Percentiles rank a stretch among this genome's conserved stretches.
phyloP scores from a whole-genome alignment of 768 basidiomycete genomes.

The Boletus eberwhitei region DNA sequence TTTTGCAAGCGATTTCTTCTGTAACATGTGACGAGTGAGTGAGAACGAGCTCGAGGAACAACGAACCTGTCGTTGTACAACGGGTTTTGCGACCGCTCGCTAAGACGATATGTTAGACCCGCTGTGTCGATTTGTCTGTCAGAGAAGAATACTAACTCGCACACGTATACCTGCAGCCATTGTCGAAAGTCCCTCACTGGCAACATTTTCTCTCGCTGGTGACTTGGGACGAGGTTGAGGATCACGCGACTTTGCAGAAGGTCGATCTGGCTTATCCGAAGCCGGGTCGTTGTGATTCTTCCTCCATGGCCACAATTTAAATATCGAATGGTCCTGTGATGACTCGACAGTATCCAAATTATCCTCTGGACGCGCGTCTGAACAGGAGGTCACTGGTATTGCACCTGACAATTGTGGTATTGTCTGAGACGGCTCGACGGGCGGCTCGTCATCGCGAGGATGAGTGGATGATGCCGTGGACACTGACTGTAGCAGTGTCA shows the following conservation, averaged over 20 bases:
- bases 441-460: too few relatives aligned
- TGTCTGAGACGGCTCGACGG: too few relatives aligned
- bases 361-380: not conserved
- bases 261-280: not conserved
- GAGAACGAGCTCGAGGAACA: not conserved
- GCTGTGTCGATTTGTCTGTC: not conserved
- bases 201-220: not conserved
- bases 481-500: too few relatives aligned
- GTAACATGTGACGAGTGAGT: not conserved
- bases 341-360: not conserved
- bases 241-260: not conserved
- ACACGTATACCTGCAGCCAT: not conserved
- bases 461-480: too few relatives aligned
- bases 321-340: not conserved
- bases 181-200: not conserved
- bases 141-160: not conserved
- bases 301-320: not conserved
- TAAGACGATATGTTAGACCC: not conserved
- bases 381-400: too few relatives aligned
- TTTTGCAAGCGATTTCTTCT: not conserved
- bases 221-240: not conserved
- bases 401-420: too few relatives aligned
- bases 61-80: not conserved
- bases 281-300: not conserved
- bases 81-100: not conserved